Evolutionary conservation across 257 asterid species (phyloP).

Genomic region (Datura wrightii): DNA sequence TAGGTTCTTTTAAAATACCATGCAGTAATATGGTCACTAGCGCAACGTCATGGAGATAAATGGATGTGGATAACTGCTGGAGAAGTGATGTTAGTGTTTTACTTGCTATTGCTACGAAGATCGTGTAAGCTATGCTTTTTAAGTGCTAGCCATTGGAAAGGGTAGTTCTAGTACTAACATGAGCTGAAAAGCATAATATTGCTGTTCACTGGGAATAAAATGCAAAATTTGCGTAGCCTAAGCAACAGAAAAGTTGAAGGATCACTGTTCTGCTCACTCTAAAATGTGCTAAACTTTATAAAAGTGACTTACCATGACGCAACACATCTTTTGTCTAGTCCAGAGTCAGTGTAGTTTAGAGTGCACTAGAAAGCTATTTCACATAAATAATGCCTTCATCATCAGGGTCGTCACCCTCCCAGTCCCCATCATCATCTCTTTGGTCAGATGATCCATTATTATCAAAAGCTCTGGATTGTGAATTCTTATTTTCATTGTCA

Average conservation of each 20-base stretch:
- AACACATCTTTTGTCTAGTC: slow-evolving; percentile 18
- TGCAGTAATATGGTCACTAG: background rate
- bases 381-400: slow-evolving; percentile 93
- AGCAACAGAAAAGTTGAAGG: background rate
- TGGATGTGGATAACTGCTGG: background rate
- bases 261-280: background rate
- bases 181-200: slow-evolving; percentile 15
- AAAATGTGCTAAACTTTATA: slow-evolving; percentile 1
- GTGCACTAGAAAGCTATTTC: slow-evolving; percentile 46
- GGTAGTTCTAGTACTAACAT: background rate
- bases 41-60: background rate
- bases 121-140: background rate
- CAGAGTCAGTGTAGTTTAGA: background rate
- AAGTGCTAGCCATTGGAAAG: background rate
- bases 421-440: slow-evolving; percentile 51
- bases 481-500: slow-evolving; percentile 58
- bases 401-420: slow-evolving; percentile 68
- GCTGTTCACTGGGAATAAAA: background rate
- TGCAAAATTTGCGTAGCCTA: background rate
- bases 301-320: background rate
- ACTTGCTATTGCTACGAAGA: background rate
- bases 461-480: slow-evolving; percentile 39
- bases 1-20: background rate
- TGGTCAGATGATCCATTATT: slow-evolving; percentile 48
- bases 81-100: background rate